Base-by-base conservation (phyloP, 768 basidiomycete species). In the Lepiota brunneoincarnata region DNA sequence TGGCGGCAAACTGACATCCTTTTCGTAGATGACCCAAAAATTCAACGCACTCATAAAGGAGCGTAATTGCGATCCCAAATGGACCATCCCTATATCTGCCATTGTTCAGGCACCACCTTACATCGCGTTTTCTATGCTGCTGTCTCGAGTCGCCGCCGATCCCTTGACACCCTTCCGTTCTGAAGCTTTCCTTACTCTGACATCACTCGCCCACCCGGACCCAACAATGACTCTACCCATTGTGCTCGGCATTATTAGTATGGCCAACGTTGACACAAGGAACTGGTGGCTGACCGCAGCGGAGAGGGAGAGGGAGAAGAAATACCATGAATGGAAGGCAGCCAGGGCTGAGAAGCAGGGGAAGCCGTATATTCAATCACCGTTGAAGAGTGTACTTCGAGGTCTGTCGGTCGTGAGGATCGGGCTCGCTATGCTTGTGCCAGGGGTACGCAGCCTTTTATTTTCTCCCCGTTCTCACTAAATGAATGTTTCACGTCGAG, bases 201-300 rank as follows among this genome's bases (percentile, higher is more conserved):
- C 87, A 4, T 83, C 86, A 3, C 71, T 92, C 45, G 72, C 82
- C 10, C 84, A 87, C 63, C 74, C 86, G 9, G 91, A 93, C 64
- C 78, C 86, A 24, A 89, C 89, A 0, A 78, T 79, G 62, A 70
- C 79, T 11, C 66, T 92, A 1, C 91, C 91, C 2, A 82, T 92
- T 47, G 69, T 80, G 2, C 73, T 91, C 18, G 91, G 91, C 6
- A 66, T 91, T 42, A 65, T 90, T 37, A 89, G 87, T 9, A 75
- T 92, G 73, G 86, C 86, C 2, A 91, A 91, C 58, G 86, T 90
- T 10, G 91, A 93, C 63, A 83, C 86, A 6, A 79, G 83, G 34
- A 80, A 80, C 37, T 91, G 87, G 89, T 79, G 91, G 56, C 73
- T 84, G 71, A 81, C 76, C 28, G 75, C 83, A 3, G 78, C 76